Percentiles rank a stretch among this genome's conserved stretches.
Conservation (phyloP, 140 eudicot species). For the Anethum foeniculum region DNA sequence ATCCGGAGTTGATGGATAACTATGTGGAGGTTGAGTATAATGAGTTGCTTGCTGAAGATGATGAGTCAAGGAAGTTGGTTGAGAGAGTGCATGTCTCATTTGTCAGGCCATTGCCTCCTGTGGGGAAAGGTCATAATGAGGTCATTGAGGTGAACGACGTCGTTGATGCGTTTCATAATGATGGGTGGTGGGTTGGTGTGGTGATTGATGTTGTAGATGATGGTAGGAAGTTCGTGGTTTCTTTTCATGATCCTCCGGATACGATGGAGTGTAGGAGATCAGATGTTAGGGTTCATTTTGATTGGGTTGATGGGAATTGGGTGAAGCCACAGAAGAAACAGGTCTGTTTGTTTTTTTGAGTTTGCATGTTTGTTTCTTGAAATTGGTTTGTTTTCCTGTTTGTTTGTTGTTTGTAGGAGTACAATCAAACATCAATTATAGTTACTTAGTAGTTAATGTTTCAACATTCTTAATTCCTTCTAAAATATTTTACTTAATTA, state of each 20-base stretch:
- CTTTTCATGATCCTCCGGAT: not conserved
- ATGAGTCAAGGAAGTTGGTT: not conserved
- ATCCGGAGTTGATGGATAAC: not conserved
- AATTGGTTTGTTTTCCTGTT: not conserved
- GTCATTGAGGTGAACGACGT: not conserved
- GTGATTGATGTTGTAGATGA: not conserved
- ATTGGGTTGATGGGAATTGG: conserved; percentile 2
- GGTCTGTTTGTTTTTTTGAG: not conserved
- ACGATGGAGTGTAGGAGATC: not conserved
- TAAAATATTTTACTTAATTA: no score
- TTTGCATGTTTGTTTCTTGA: not conserved
- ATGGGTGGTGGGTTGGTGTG: conserved; percentile 6
- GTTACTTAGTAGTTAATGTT: not conserved
- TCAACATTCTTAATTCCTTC: not conserved
- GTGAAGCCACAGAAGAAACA: not conserved
- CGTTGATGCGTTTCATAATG: not conserved
- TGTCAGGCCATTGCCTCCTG: not conserved
- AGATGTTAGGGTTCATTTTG: not conserved
- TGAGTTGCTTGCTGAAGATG: not conserved
- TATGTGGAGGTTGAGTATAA: not conserved
- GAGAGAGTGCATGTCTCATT: not conserved
- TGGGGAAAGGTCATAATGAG: not conserved
- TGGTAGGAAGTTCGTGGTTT: not conserved
- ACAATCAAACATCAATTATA: not conserved
- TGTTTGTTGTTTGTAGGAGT: not conserved